These are phyloP conservation scores for Chalaropsis thielavioides DNA, from an alignment of 2,329 filamentous ascomycete genomes.

Conservation along the genomic window DNA sequence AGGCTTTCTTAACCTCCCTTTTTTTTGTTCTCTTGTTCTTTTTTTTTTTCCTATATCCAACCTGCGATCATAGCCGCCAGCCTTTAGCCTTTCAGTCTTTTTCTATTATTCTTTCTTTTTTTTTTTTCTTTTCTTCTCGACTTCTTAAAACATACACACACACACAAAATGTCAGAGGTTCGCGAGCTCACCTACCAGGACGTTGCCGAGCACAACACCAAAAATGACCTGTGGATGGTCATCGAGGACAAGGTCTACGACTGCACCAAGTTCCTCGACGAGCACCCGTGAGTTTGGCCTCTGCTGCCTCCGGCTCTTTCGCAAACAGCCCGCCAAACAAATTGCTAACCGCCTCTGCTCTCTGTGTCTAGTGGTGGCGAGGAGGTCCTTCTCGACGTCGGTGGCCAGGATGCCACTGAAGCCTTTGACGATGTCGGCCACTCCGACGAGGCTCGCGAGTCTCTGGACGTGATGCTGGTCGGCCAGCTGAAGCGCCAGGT, in stretches of 20 bases:
- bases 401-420: constrained; percentile 89
- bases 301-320: background rate
- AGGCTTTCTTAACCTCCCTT: background rate
- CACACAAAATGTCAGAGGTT: constrained; percentile 23
- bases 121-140: background rate
- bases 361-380: constrained; percentile 64
- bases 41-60: background rate
- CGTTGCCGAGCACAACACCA: constrained; percentile 71
- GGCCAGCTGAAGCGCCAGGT: constrained; percentile 71
- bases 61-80: background rate
- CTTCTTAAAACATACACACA: constrained; percentile 1
- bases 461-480: constrained; percentile 61
- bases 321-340: too few relatives aligned
- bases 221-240: constrained; percentile 86
- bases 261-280: constrained; percentile 74
- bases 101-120: constrained; percentile 1
- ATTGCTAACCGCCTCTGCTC: too few relatives aligned
- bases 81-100: background rate
- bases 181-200: constrained; percentile 60
- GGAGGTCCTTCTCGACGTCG: constrained; percentile 93
- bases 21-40: constrained; percentile 1
- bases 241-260: constrained; percentile 98
- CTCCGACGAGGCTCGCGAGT: constrained; percentile 95
- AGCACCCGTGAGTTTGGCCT: constrained; percentile 61
- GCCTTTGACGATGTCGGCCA: constrained; percentile 99